Evolutionary conservation across 2,329 filamentous ascomycete species (phyloP).

Genomic region (Colletotrichum sp.): DNA sequence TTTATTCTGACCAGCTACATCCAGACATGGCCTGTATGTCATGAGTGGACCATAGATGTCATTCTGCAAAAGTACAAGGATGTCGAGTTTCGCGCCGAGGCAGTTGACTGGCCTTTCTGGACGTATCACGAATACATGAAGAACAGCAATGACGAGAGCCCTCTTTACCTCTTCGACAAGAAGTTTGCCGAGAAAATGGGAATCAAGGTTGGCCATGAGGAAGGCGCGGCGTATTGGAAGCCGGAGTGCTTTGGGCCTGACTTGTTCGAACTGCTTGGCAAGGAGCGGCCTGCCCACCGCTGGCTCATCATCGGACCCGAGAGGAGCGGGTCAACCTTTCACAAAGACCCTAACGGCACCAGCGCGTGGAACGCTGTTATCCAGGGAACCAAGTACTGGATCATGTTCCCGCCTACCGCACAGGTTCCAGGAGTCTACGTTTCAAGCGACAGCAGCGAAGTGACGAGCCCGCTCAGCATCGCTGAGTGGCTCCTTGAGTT

Average conservation of each 20-base stretch:
- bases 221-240: conserved; percentile 71
- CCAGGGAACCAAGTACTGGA: conserved; percentile 94
- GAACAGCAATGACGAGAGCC: conserved; percentile 82
- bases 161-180: conserved; percentile 90
- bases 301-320: conserved; percentile 93
- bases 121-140: conserved; percentile 85
- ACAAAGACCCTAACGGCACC: conserved; percentile 79
- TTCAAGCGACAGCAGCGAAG: conserved; percentile 87
- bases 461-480: conserved; percentile 92
- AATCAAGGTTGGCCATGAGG: conserved; percentile 63
- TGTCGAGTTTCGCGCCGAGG: conserved; percentile 84
- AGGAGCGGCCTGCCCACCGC: conserved; percentile 82
- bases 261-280: conserved; percentile 79
- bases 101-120: conserved; percentile 88
- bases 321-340: conserved; percentile 90
- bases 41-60: conserved; percentile 73
- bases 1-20: conserved; percentile 88
- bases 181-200: conserved; percentile 87
- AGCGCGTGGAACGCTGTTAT: conserved; percentile 95
- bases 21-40: conserved; percentile 79
- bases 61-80: conserved; percentile 69
- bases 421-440: conserved; percentile 90
- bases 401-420: conserved; percentile 88
- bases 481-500: conserved; percentile 96
- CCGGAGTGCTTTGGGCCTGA: conserved; percentile 88